These are phyloP conservation scores for Lenwebbia sp. DNA, from an alignment of 345 rosid species.

Conservation along the genomic window DNA sequence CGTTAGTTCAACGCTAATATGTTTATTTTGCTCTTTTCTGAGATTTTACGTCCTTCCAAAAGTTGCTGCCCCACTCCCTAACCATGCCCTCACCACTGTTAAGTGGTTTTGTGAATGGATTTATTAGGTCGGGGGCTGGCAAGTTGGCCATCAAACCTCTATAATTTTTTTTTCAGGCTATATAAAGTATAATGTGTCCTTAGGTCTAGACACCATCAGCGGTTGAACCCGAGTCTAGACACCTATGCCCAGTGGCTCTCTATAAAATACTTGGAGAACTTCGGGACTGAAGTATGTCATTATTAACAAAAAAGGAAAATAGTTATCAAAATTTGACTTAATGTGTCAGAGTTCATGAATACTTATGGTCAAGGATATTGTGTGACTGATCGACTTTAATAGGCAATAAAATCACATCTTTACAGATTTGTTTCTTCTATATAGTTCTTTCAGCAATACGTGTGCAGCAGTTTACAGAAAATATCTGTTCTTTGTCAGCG, in stretches of 20 bases:
- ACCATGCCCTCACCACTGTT: neutral
- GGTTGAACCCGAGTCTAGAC: neutral
- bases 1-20: neutral
- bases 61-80: neutral
- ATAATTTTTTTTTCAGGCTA: neutral
- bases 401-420: neutral
- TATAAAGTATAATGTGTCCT: neutral
- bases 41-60: neutral
- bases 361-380: neutral
- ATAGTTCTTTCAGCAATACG: neutral
- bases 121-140: neutral
- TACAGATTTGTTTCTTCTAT: neutral
- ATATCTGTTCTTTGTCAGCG: neutral
- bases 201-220: neutral
- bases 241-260: neutral
- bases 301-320: neutral
- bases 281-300: neutral
- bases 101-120: neutral
- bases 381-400: neutral
- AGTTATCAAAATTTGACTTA: neutral
- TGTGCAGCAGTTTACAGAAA: neutral
- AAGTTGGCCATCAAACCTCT: neutral
- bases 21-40: neutral
- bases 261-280: neutral
- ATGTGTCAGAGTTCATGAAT: neutral